These are phyloP conservation scores for Gastrolobium bilobum DNA, from an alignment of 306 rosid genomes.

Conservation along the genomic window DNA sequence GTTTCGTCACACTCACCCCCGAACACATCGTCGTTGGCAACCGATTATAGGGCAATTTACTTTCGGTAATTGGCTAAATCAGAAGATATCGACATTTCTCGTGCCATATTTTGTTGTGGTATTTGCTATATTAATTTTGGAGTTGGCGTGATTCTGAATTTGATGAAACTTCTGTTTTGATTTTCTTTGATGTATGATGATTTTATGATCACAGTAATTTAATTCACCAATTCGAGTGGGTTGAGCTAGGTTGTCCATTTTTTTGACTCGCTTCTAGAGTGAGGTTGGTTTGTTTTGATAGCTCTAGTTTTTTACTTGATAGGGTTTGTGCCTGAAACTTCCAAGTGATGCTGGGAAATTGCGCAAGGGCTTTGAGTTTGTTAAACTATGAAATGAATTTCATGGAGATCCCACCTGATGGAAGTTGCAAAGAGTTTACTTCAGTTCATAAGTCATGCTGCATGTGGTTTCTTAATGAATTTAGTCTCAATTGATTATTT, in stretches of 20 bases:
- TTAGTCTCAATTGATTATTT: background rate
- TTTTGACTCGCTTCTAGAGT: too few relatives aligned
- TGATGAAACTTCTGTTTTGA: background rate
- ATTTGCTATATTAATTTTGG: background rate
- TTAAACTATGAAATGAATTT: conserved; percentile 46
- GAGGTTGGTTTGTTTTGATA: too few relatives aligned
- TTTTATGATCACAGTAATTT: background rate
- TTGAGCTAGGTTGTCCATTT: too few relatives aligned
- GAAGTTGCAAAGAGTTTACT: conserved; percentile 34
- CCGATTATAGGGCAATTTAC: background rate
- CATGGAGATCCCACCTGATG: conserved; percentile 50
- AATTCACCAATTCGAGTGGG: too few relatives aligned
- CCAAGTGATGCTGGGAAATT: conserved; percentile 58
- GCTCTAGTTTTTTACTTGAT: background rate
- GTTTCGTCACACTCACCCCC: background rate
- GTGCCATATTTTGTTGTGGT: background rate
- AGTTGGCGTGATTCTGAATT: conserved; percentile 8
- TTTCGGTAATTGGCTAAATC: background rate
- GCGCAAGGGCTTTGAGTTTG: conserved; percentile 56
- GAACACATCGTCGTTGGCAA: background rate
- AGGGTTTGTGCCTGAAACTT: conserved; percentile 11
- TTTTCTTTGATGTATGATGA: background rate
- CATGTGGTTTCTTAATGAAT: conserved; percentile 17
- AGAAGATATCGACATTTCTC: background rate
- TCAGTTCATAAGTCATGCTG: background rate